A percentile compares a stretch with the other conserved stretches of the same genome.
phyloP scores from a whole-genome alignment of 2,329 filamentous ascomycete genomes.

The Oidium heveae region DNA sequence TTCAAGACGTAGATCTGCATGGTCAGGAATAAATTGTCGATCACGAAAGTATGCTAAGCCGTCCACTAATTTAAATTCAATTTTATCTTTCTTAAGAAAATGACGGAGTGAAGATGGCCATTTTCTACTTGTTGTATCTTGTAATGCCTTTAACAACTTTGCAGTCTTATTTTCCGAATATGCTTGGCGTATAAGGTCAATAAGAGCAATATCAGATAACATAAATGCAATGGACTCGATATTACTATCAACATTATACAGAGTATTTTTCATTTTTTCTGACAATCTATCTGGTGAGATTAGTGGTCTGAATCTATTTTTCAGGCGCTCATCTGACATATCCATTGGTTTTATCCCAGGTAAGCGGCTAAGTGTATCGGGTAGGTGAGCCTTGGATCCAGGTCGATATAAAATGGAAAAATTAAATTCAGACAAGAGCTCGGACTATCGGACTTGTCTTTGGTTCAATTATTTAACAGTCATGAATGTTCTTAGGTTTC shows the following conservation, averaged over 20 bases:
- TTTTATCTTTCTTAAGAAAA: not conserved
- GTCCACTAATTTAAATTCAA: not conserved
- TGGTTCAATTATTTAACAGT: not conserved
- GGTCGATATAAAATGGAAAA: not conserved
- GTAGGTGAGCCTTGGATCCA: not conserved
- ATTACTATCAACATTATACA: not conserved
- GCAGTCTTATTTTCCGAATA: too few species aligned
- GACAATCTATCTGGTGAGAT: too few species aligned
- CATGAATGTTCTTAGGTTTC: not conserved
- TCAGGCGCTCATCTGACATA: not conserved
- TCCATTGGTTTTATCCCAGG: not conserved
- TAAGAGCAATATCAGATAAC: too few species aligned
- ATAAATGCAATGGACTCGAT: too few species aligned
- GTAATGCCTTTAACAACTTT: too few species aligned
- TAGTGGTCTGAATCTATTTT: not conserved
- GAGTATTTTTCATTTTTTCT: not conserved
- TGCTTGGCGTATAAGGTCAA: too few species aligned
- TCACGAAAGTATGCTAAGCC: not conserved
- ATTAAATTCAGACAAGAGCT: not conserved
- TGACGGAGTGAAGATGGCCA: not conserved
- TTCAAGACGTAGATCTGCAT: not conserved
- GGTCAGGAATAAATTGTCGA: too few species aligned
- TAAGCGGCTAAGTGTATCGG: not conserved
- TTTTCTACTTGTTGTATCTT: too few species aligned
- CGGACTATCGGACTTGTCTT: not conserved